Base-by-base conservation (phyloP, 495 filamentous ascomycete species). In the Amphirosellinia nigrospora region DNA sequence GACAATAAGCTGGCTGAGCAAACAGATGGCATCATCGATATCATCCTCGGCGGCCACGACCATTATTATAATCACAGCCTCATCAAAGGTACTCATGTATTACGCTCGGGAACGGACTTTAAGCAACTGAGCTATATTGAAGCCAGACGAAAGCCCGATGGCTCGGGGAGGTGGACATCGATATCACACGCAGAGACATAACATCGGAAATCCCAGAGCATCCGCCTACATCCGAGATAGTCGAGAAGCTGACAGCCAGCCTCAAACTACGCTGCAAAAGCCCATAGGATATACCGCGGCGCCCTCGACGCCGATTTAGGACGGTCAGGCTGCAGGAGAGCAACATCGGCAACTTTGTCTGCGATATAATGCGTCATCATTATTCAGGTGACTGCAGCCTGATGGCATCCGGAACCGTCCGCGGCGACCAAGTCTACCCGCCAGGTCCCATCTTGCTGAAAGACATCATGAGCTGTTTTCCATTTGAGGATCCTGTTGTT, bases 81-180 rank as follows among this genome's bases (percentile, higher is more conserved):
- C 61, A 84, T 94, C 72, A 96, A 96, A 70, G 89, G 89, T 16
- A 89, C 86, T 4, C 93, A 97, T 74, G 84, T 96, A 2, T 83
- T 97, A 3, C 87, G 94, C 3, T 95, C 92, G 0, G 93, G 94
- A 0, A 91, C 88, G 26, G 94, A 97, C 77, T 97, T 97, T 79
- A 95, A 93, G 80, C 92, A 97, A 71, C 79, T 97, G 4, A 94
- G 91, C 72, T 97, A 97, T 75, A 86, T 97, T 66, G 93, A 97
- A 76, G 89, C 87, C 1, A 88, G 88, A 39, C 80, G 84, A 43
- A 85, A 87, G 52, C 23, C 70, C 1, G 80, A 85, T 11, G 79
- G 76, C 5, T 76, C 73, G 10, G 83, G 82, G 0, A 77, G 77
- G 38, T 97, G 93, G 86, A 94, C 69, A 89, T 96, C 71, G 88